Base-by-base conservation (phyloP, 1,139 yeast genomes). In the Yarrowia galli region DNA sequence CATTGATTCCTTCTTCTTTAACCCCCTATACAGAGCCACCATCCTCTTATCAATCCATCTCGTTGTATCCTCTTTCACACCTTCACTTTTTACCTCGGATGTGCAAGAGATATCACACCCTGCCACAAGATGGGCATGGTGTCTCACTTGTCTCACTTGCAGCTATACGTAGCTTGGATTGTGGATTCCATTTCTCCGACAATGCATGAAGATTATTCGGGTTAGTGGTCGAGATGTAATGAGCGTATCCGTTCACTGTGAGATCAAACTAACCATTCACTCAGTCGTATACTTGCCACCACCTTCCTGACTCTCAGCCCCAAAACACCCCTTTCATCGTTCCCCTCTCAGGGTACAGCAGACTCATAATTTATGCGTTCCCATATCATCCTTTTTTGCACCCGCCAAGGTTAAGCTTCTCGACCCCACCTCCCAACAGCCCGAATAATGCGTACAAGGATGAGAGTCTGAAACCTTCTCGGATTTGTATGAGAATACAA, bases 341-440 rank as follows among this genome's bases (percentile, higher is more conserved):
- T 42, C 22, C 18, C 40, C 40, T 36, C 40, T 36, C 40, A 36
- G n/a, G n/a, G n/a, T n/a, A n/a, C n/a, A n/a, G n/a, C n/a, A n/a
- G n/a, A n/a, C n/a, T n/a, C n/a, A n/a, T n/a, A n/a, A n/a, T n/a
- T n/a, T n/a, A n/a, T n/a, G n/a, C n/a, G n/a, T n/a, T n/a, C n/a
- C n/a, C n/a, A n/a, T n/a, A n/a, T n/a, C n/a, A n/a, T n/a, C n/a
- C n/a, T n/a, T n/a, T n/a, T n/a, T n/a, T n/a, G n/a, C n/a, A n/a
- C 20, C 20, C 22, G 5, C 16, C 35, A 36, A 22, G 40, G 22
- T 51, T 35, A 36, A 15, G 20, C 32, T 32, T 13, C 40, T 35
- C 42, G 42, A 51, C 58, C 58, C 58, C 58, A 51, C 58, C 58
- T 51, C 58, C 58, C 58, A 51, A 36, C 58, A 51, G 58, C 43